These are phyloP conservation scores for Phaeodactylum tricornutum DNA, from an alignment of 108 stramenopile genomes.

Conservation along the genomic window DNA sequence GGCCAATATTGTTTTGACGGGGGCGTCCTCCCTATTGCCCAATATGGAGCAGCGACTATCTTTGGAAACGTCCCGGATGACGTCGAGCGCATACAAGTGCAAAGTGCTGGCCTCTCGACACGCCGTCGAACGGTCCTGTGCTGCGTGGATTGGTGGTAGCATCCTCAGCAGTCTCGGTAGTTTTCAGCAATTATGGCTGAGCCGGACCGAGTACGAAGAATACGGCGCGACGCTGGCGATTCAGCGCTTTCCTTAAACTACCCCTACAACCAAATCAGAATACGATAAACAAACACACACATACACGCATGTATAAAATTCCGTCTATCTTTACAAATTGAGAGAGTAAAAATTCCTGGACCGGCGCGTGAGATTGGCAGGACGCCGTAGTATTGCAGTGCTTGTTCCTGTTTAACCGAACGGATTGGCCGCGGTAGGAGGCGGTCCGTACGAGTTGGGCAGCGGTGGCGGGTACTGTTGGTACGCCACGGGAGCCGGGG, in stretches of 20 bases:
- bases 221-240: conserved; percentile 69
- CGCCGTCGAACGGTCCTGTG: conserved; percentile 65
- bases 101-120: conserved; percentile 55
- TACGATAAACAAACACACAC: background rate
- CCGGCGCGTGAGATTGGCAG: too few species aligned
- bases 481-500: background rate
- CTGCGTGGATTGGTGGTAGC: conserved; percentile 90
- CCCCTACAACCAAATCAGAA: background rate
- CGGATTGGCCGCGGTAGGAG: conserved; percentile 12
- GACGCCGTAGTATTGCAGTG: too few species aligned
- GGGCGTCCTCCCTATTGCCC: conserved; percentile 53
- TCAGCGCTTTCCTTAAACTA: conserved; percentile 52
- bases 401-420: too few species aligned
- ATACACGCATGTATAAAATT: too few species aligned
- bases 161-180: conserved; percentile 91
- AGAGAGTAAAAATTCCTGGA: too few species aligned
- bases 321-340: too few species aligned
- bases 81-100: conserved; percentile 52
- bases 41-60: conserved; percentile 63
- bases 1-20: conserved; percentile 58
- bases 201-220: conserved; percentile 89
- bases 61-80: conserved; percentile 32
- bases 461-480: background rate
- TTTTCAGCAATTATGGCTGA: conserved; percentile 96
- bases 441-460: conserved; percentile 10